These are phyloP conservation scores for Tetracentron sinense DNA, from an alignment of 164 flowering plant species.

Conservation along the genomic window DNA sequence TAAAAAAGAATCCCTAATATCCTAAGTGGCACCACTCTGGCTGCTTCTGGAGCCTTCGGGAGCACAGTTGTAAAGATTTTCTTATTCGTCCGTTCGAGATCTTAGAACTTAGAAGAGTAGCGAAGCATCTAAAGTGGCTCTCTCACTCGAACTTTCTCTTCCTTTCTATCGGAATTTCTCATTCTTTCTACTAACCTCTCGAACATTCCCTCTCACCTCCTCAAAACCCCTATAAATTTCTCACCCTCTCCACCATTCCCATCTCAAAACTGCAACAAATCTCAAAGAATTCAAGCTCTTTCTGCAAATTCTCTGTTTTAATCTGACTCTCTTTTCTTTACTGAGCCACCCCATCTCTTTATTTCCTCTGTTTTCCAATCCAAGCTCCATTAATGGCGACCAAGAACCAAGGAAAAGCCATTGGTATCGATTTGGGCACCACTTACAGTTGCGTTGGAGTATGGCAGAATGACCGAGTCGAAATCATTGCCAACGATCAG, in stretches of 20 bases:
- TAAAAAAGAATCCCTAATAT: no score
- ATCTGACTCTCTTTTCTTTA: not conserved
- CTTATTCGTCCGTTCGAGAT: no score
- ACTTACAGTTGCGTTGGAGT: slow-evolving; percentile 37
- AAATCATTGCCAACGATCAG: slow-evolving; percentile 36
- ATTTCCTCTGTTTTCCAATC: not conserved
- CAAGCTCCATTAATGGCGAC: slow-evolving; percentile 10
- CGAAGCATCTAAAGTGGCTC: no score
- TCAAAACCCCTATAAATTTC: not conserved
- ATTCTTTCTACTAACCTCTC: not conserved
- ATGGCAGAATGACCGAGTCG: slow-evolving; percentile 32
- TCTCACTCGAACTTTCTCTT: no score
- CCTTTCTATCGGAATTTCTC: not conserved
- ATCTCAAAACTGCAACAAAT: not conserved
- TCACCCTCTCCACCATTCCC: not conserved
- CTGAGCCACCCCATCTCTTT: not conserved
- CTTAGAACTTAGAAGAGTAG: no score
- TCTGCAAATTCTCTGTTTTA: not conserved
- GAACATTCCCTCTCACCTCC: not conserved
- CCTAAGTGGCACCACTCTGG: no score
- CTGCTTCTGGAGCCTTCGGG: no score
- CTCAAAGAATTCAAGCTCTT: not conserved
- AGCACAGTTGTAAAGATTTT: no score
- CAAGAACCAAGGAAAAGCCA: slow-evolving; percentile 22
- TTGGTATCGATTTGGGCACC: slow-evolving; percentile 34